Evolutionary conservation across 2,329 filamentous ascomycete genomes (phyloP).

Genomic region (Alternaria gaisen): DNA sequence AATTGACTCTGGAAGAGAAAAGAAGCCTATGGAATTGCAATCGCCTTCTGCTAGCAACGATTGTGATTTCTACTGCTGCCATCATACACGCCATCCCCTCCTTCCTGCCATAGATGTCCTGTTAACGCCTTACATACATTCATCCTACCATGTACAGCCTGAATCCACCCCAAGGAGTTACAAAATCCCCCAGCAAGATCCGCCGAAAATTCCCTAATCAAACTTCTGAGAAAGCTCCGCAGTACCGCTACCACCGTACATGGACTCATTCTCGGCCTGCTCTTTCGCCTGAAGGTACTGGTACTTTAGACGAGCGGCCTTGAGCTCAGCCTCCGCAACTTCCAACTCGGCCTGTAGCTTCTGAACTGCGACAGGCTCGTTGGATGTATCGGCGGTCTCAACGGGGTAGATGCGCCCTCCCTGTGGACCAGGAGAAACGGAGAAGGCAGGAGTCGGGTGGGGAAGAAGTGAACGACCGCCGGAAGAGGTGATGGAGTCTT

Average conservation of each 20-base stretch:
- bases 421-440: slow-evolving; percentile 18
- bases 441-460: slow-evolving; percentile 18
- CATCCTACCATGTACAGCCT: background rate
- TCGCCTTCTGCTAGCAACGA: background rate
- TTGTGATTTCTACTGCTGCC: background rate
- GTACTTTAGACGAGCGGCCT: slow-evolving; percentile 33
- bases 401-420: slow-evolving; percentile 6
- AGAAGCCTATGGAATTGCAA: background rate
- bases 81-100: background rate
- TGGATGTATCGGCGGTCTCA: slow-evolving; percentile 17
- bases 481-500: slow-evolving; percentile 12
- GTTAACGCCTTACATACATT: background rate
- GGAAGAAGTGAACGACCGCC: slow-evolving; percentile 3
- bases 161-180: background rate
- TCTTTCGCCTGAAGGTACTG: slow-evolving; percentile 34
- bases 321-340: slow-evolving; percentile 45
- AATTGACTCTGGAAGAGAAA: background rate
- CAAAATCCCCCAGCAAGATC: background rate
- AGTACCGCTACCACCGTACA: slow-evolving; percentile 5
- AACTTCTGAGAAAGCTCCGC: background rate
- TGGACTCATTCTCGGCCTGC: slow-evolving; percentile 17
- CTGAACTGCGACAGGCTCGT: slow-evolving; percentile 33
- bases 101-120: background rate
- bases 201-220: background rate
- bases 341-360: slow-evolving; percentile 42